Base-by-base conservation (phyloP, 2,329 filamentous ascomycete genomes). In the Penicillium freii region DNA sequence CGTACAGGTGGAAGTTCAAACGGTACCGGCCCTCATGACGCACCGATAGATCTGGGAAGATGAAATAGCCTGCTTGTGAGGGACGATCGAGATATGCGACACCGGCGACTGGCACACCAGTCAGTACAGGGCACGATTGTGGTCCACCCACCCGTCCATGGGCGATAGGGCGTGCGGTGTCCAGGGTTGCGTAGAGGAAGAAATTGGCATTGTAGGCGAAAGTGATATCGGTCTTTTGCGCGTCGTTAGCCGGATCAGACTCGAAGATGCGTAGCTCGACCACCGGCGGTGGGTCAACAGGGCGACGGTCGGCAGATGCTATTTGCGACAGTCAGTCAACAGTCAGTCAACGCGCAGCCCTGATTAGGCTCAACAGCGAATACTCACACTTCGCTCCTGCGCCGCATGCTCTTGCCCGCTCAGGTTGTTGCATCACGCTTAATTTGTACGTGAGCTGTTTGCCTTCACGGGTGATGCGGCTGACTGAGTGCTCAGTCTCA, bases 31-130 rank as follows among this genome's bases (percentile, higher is more conserved):
- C 94, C 75, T 99, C 94, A 70, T 99, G 93, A 56, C 94, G 88
- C 47, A 99, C 93, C 0, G 93, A 97, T 29, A 97, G 81, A 75
- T 99, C 94, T 3, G 94, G 94, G 73, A 99, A 99, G 74, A 99
- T 90, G 76, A 99, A 99, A 75, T 97, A 99, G 54, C 92, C 94
- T 17, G 86, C 86, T 21, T 84, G 84, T 2, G 74, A 77, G 1
- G 94, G 94, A 44, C 93, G 89, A 72, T 97, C 93, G 50, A 99
- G 83, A 71, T 97, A 97, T 25, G 93, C 92, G 84, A 97, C 96
- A 57, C 93, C 94, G 19, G 93, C 94, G 15, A 96, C 93, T 0
- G 92, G 92, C 67, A 96, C 93, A 63, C 94, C 94, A 0, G 93
- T 97, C 65, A 99, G 80, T 25, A 97, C 92, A 0, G 94, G 87